Conservation (phyloP, 768 basidiomycete species). For the Clavaria fumosa region DNA sequence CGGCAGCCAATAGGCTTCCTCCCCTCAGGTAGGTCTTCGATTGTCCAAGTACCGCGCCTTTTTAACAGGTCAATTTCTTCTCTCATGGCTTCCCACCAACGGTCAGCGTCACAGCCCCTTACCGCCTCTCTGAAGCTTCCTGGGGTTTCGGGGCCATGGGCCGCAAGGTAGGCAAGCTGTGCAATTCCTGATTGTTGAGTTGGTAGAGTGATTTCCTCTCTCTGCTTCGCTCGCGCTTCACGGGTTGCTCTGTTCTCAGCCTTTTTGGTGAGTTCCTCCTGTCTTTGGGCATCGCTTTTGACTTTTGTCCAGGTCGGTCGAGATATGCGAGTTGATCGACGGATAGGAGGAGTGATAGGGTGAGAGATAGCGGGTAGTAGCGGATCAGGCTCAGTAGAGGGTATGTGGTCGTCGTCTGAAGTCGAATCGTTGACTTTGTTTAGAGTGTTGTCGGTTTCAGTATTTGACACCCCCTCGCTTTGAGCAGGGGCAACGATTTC, state of each 20-base stretch:
- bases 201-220: background rate
- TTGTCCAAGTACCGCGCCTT: constrained; percentile 10
- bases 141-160: background rate
- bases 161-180: background rate
- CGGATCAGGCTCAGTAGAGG: background rate
- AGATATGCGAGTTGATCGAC: no score
- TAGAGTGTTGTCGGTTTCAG: background rate
- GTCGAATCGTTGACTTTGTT: background rate
- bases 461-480: constrained; percentile 1
- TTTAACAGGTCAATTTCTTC: constrained; percentile 13
- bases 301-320: no score
- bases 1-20: constrained; percentile 9
- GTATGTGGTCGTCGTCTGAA: background rate
- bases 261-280: no score
- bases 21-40: constrained; percentile 8
- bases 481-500: background rate
- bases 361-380: no score
- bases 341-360: no score
- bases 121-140: constrained; percentile 9
- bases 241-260: no score
- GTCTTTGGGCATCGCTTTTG: no score
- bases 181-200: background rate
- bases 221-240: no score
- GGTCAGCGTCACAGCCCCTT: constrained; percentile 10
- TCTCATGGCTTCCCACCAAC: constrained; percentile 10